Evolutionary conservation across 495 filamentous ascomycete species (phyloP).

Genomic region (Xylaria castorea): DNA sequence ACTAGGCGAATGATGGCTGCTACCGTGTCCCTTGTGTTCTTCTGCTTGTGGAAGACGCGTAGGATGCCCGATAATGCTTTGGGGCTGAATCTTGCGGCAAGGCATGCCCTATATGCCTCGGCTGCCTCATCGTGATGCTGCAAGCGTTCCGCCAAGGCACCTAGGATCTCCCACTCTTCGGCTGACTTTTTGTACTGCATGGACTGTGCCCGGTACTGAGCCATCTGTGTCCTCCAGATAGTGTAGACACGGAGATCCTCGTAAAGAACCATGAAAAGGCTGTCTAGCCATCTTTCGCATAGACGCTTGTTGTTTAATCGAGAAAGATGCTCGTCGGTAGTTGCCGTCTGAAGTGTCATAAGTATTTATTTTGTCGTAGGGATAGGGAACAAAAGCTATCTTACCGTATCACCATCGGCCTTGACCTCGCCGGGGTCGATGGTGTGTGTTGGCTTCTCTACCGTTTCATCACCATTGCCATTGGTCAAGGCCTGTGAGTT

Average conservation of each 20-base stretch:
- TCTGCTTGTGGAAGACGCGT: slow-evolving; percentile 71
- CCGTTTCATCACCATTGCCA: slow-evolving; percentile 53
- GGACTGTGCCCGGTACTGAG: slow-evolving; percentile 85
- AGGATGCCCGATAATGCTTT: slow-evolving; percentile 88
- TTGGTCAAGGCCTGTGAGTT: slow-evolving; percentile 44
- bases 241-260: slow-evolving; percentile 98
- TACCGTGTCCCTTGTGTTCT: slow-evolving; percentile 76
- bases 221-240: slow-evolving; percentile 98
- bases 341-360: slow-evolving; percentile 43
- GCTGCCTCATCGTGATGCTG: slow-evolving; percentile 88
- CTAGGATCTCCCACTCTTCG: slow-evolving; percentile 98
- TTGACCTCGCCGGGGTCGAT: slow-evolving; percentile 83
- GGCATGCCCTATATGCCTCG: slow-evolving; percentile 87
- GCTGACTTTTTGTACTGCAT: slow-evolving; percentile 94
- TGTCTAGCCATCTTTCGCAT: slow-evolving; percentile 97
- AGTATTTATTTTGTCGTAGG: neutral
- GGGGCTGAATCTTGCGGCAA: slow-evolving; percentile 83
- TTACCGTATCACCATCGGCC: slow-evolving; percentile 78
- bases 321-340: slow-evolving; percentile 62
- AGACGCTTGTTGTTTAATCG: slow-evolving; percentile 93
- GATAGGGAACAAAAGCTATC: slow-evolving; percentile 32
- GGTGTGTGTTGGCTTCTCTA: slow-evolving; percentile 82
- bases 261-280: slow-evolving; percentile 98
- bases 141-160: slow-evolving; percentile 87
- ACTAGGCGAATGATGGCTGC: slow-evolving; percentile 84